Conservation (phyloP, 2,329 filamentous ascomycete species). For the Purpureocillium takamizusanense region DNA sequence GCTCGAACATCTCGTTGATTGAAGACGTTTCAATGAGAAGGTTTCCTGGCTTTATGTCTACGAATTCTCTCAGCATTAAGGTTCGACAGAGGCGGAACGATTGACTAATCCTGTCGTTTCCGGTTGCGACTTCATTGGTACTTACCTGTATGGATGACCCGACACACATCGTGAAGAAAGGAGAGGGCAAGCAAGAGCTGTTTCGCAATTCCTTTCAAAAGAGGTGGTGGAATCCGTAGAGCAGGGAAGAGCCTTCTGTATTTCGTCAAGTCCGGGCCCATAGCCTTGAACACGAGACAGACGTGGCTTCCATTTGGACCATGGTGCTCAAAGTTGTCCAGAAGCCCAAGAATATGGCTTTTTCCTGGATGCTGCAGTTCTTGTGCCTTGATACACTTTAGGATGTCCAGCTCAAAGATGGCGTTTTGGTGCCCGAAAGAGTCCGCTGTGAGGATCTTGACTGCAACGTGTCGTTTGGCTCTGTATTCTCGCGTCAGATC, state of each 20-base stretch:
- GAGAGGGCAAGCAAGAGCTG: conserved; percentile 11
- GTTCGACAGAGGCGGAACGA: not conserved
- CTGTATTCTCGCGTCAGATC: not conserved
- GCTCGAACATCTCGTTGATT: conserved; percentile 11
- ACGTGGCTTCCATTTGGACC: conserved; percentile 20
- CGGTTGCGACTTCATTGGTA: too few species aligned
- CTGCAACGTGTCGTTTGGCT: conserved; percentile 12
- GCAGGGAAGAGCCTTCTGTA: conserved; percentile 9
- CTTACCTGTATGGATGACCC: conserved; percentile 14
- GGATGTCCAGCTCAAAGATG: conserved; percentile 12
- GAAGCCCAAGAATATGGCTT: conserved; percentile 8
- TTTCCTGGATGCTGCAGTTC: not conserved
- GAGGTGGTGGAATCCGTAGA: conserved; percentile 4
- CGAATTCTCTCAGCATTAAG: not conserved
- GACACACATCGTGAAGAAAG: conserved; percentile 11
- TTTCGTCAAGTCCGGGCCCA: conserved; percentile 15
- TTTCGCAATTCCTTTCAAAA: conserved; percentile 9
- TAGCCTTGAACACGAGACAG: conserved; percentile 20
- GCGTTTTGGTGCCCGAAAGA: conserved; percentile 3
- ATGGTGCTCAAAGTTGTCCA: conserved; percentile 15
- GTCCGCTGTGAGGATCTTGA: conserved; percentile 17
- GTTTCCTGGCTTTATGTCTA: conserved; percentile 17
- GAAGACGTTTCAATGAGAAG: conserved; percentile 12
- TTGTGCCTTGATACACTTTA: conserved; percentile 7
- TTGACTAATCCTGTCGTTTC: too few species aligned